Conservation (phyloP, 176 grass and related monocot genomes). For the Musa troglodytarum region DNA sequence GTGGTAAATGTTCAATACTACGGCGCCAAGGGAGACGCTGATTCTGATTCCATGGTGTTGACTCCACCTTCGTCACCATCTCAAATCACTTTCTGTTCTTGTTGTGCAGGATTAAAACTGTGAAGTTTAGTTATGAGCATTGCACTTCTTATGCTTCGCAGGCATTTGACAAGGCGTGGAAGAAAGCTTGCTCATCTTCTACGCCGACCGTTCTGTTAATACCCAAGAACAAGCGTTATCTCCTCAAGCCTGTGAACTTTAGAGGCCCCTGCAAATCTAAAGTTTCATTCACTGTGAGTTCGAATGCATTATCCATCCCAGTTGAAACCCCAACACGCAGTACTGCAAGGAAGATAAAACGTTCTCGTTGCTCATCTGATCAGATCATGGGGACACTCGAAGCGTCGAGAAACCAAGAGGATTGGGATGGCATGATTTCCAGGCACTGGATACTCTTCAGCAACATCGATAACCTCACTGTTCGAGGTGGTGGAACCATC, state of each 20-base stretch:
- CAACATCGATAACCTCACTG: conserved; percentile 16
- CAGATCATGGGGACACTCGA: conserved; percentile 47
- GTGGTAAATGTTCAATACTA: no score
- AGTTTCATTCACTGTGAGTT: conserved; percentile 33
- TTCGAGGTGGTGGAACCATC: conserved; percentile 58
- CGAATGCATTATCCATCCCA: not conserved
- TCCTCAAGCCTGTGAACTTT: conserved; percentile 40
- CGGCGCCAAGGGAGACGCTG: no score
- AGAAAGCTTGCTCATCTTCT: conserved; percentile 41
- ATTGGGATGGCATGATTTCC: conserved; percentile 30
- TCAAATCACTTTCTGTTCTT: no score
- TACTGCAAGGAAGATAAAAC: no score
- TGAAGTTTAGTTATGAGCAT: no score
- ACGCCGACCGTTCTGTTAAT: conserved; percentile 37
- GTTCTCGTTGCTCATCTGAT: no score
- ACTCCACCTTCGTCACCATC: no score
- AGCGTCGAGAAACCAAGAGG: conserved; percentile 28
- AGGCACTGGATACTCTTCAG: conserved; percentile 52
- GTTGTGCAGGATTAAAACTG: no score
- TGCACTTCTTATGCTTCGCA: not conserved
- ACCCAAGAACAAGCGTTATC: conserved; percentile 37
- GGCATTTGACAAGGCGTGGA: conserved; percentile 50
- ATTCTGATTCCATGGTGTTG: no score
- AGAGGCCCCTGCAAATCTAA: conserved; percentile 53
- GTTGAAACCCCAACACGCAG: no score